Evolutionary conservation across 2,329 filamentous ascomycete species (phyloP).

Genomic region (Rugonectria rugulosa): DNA sequence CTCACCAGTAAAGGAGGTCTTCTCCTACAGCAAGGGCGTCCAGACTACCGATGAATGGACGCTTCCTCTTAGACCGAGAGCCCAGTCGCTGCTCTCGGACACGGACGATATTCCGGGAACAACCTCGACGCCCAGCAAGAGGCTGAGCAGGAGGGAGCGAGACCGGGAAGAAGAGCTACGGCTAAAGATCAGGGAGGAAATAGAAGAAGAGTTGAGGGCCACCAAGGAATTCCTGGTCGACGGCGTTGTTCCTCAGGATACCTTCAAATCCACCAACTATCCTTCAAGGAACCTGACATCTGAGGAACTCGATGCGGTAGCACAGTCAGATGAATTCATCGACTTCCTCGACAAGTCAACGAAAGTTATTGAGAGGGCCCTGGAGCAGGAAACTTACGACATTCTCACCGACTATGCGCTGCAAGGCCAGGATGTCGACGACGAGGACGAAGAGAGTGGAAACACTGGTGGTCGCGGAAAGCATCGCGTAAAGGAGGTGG

Average conservation of each 20-base stretch:
- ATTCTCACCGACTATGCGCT: conserved; percentile 94
- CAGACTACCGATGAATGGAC: conserved; percentile 85
- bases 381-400: conserved; percentile 92
- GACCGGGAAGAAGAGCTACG: conserved; percentile 90
- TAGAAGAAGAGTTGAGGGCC: conserved; percentile 89
- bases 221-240: conserved; percentile 68
- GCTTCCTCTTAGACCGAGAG: conserved; percentile 57
- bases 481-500: conserved; percentile 82
- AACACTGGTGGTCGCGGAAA: conserved; percentile 75
- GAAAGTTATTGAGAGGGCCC: conserved; percentile 93
- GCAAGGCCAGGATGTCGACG: conserved; percentile 76
- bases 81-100: conserved; percentile 59
- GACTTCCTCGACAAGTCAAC: conserved; percentile 95
- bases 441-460: conserved; percentile 81
- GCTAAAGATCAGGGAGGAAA: conserved; percentile 83
- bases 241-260: conserved; percentile 38
- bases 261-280: conserved; percentile 61
- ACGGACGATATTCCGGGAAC: conserved; percentile 64
- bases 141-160: conserved; percentile 78
- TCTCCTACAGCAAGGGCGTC: conserved; percentile 96
- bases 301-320: conserved; percentile 90
- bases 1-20: conserved; percentile 79
- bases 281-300: conserved; percentile 80
- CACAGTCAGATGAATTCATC: conserved; percentile 89
- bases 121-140: conserved; percentile 71